These are phyloP conservation scores for Heterobasidion annosum DNA, from an alignment of 1,284 basidiomycete genomes.

Conservation along the genomic window DNA sequence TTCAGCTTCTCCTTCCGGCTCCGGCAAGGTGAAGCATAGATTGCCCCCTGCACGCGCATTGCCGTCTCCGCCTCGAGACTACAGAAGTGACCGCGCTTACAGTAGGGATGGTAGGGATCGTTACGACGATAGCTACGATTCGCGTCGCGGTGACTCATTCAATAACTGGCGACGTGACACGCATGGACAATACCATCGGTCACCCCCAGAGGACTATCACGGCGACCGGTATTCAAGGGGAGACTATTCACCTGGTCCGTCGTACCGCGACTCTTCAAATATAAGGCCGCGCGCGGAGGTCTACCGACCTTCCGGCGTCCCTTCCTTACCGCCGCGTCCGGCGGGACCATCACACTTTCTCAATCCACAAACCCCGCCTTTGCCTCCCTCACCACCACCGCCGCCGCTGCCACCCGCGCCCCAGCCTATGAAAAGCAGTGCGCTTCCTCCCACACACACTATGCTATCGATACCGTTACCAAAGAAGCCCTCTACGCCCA, in stretches of 20 bases:
- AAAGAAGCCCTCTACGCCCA: constrained; percentile 36
- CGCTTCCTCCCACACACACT: constrained; percentile 26
- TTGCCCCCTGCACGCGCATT: constrained; percentile 25
- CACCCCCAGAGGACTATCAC: constrained; percentile 18
- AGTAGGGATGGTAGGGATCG: constrained; percentile 6
- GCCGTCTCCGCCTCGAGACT: constrained; percentile 20
- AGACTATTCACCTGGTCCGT: constrained; percentile 3
- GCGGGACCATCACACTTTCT: constrained; percentile 13
- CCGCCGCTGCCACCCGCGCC: constrained; percentile 7
- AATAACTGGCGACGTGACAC: constrained; percentile 6
- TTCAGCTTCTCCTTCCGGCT: constrained; percentile 21
- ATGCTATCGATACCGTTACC: constrained; percentile 24
- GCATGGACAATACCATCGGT: constrained; percentile 9
- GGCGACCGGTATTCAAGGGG: constrained; percentile 21
- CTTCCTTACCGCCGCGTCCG: constrained; percentile 4
- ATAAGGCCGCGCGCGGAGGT: neutral
- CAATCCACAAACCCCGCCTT: constrained; percentile 22
- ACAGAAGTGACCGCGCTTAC: constrained; percentile 3
- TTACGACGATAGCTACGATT: neutral
- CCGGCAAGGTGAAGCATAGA: constrained; percentile 29
- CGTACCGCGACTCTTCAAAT: constrained; percentile 6
- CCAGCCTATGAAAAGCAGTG: constrained; percentile 16
- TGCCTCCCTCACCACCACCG: constrained; percentile 18
- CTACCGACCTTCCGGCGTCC: constrained; percentile 3
- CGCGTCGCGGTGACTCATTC: constrained; percentile 2